A percentile compares a stretch with the other conserved stretches of the same genome.
Evolutionary conservation across 768 basidiomycete species (phyloP).

Genomic region (Sporobolomyces phaffii): DNA sequence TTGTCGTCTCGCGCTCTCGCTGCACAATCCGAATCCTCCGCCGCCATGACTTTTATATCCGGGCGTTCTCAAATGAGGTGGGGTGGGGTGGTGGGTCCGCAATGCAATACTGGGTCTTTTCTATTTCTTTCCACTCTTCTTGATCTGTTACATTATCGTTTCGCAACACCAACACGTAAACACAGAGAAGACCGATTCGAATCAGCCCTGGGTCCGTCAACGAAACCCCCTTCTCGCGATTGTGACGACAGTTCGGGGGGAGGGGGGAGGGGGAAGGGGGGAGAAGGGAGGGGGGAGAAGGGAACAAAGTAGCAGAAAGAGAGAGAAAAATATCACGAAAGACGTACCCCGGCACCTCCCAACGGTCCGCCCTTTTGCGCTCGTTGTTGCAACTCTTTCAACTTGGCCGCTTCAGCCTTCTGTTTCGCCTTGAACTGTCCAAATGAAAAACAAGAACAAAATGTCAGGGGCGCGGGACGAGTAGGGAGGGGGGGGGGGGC

Average conservation of each 20-base stretch:
- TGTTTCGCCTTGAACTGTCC: slow-evolving; percentile 72
- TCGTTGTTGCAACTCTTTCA: slow-evolving; percentile 67
- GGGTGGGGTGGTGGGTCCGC: too few species aligned
- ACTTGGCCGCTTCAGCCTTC: slow-evolving; percentile 65
- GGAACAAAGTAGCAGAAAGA: too few species aligned
- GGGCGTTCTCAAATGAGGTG: too few species aligned
- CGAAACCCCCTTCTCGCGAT: neutral
- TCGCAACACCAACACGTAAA: too few species aligned
- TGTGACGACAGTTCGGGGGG: too few species aligned
- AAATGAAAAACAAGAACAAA: slow-evolving; percentile 49
- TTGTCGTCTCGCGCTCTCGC: too few species aligned
- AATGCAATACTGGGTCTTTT: too few species aligned
- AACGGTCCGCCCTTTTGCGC: slow-evolving; percentile 66
- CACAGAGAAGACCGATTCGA: neutral
- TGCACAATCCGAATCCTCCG: too few species aligned
- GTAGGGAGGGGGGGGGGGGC: too few species aligned
- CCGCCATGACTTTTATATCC: too few species aligned
- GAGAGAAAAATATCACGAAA: too few species aligned
- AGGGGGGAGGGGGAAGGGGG: neutral
- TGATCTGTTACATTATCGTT: too few species aligned
- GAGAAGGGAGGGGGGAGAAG: neutral
- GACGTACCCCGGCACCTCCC: slow-evolving; percentile 62
- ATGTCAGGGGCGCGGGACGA: neutral
- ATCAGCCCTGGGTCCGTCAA: neutral
- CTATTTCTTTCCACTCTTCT: slow-evolving; percentile 26